Evolutionary conservation across 129 eudicot species (phyloP), one percentile per base, ranked within the genome.

Genomic region (Flaveria bidentis): DNA sequence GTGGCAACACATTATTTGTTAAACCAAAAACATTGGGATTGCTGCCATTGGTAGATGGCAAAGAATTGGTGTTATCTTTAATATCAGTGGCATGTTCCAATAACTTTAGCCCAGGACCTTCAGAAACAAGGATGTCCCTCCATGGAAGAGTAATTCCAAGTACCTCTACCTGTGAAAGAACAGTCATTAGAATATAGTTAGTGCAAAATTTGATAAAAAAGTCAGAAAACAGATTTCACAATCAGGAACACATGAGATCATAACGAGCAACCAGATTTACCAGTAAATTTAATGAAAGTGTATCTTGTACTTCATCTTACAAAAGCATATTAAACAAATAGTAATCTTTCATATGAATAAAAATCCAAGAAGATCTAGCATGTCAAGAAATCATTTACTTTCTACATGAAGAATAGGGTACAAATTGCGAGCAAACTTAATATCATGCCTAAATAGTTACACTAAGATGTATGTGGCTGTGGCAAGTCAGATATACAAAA

Each of bases 71-170:
- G 55, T 78, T 81, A 60, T 60, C 78, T 63, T 23, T 80, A 57
- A 67, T 36, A 73, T 74, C 57, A 20, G 56, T 62, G 39, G 72
- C 62, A 51, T 56, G 62, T 76, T 82, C 78, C 67, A 50, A 67
- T 57, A 88, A 78, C 58, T 84, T 82, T 69, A 79, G 56, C 68
- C 87, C 88, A 68, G 30, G 83, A 52, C 86, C 91, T 90, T 90
- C 86, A 62, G 76, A 69, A 53, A 67, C 82, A 74, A 88, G 76
- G 20, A 90, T 80, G 49, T 66, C 85, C 55, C 85, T 88, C 98
- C 98, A 92, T 64, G 98, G 96, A 86, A 92, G 92, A 71, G 90
- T 76, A 46, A 88, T 90, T 72, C 98, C 98, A 81, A 88, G 92
- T 62, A 92, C 73, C 86, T 92, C 98, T 65, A 92, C 86, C 98